Percentiles rank a stretch among this genome's conserved stretches.
Conservation (phyloP, 345 rosid species). For the Dovyalis caffra region DNA sequence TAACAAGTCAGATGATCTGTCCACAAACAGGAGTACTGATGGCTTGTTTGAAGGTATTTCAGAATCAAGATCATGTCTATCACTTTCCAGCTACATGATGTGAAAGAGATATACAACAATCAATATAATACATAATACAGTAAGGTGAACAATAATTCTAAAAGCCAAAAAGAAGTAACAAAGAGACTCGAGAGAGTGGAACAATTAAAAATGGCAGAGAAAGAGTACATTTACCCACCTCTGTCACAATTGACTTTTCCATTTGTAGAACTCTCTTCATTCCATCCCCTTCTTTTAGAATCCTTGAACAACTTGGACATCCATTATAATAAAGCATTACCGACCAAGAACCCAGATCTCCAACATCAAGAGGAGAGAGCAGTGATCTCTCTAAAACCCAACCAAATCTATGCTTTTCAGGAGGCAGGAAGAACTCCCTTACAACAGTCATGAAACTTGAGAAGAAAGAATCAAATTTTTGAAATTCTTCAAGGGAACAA, state of each 20-base stretch:
- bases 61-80: constrained; percentile 45
- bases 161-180: background rate
- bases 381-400: constrained; percentile 59
- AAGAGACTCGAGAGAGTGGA: background rate
- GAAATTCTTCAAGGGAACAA: constrained; percentile 64
- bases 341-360: constrained; percentile 61
- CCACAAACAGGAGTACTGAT: constrained; percentile 78
- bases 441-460: constrained; percentile 46
- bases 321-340: constrained; percentile 59
- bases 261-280: constrained; percentile 45
- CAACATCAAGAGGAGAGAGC: constrained; percentile 51
- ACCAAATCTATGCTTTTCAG: constrained; percentile 73
- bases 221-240: constrained; percentile 42
- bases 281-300: constrained; percentile 54
- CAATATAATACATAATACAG: background rate
- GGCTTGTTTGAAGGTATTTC: constrained; percentile 68
- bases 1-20: constrained; percentile 59
- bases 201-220: background rate
- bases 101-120: constrained; percentile 2
- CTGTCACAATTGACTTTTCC: constrained; percentile 51
- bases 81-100: constrained; percentile 57
- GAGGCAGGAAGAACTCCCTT: constrained; percentile 66
- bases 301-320: constrained; percentile 71
- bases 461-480: constrained; percentile 65
- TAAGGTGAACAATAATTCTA: background rate